These are phyloP conservation scores for Dictyophora rubrovolvata DNA, from an alignment of 768 basidiomycete genomes.

Conservation along the genomic window DNA sequence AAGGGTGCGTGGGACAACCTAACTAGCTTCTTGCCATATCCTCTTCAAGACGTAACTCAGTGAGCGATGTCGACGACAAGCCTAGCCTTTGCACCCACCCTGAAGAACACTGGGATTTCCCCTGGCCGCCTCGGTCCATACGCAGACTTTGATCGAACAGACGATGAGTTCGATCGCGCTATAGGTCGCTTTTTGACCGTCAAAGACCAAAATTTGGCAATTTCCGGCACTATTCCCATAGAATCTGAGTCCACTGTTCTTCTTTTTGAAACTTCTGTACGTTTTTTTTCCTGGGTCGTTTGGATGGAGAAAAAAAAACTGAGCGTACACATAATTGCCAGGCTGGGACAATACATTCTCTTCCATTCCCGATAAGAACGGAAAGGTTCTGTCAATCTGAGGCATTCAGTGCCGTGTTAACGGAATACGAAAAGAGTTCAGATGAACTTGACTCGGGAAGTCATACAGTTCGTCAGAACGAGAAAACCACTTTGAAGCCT, in stretches of 20 bases:
- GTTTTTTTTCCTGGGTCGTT: slow-evolving; percentile 11
- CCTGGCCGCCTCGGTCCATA: slow-evolving; percentile 1
- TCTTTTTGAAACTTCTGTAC: slow-evolving; percentile 72
- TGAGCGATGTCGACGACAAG: not conserved
- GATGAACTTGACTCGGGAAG: not conserved
- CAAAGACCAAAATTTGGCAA: slow-evolving; percentile 53
- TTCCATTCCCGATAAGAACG: slow-evolving; percentile 75
- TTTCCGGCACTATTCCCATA: slow-evolving; percentile 60
- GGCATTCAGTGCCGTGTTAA: slow-evolving; percentile 68
- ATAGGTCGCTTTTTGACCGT: slow-evolving; percentile 34
- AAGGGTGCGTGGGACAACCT: not conserved
- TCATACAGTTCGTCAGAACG: slow-evolving; percentile 12
- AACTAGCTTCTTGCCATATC: not conserved
- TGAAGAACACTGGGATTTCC: not conserved
- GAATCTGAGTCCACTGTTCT: slow-evolving; percentile 48
- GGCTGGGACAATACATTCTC: slow-evolving; percentile 70
- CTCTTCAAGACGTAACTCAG: not conserved
- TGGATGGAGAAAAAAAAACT: not conserved
- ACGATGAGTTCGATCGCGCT: slow-evolving; percentile 5
- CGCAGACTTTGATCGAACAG: not conserved
- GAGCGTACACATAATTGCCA: slow-evolving; percentile 18
- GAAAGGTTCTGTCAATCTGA: slow-evolving; percentile 59
- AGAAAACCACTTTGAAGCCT: slow-evolving; percentile 45
- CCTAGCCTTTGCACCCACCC: not conserved
- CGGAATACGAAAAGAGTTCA: slow-evolving; percentile 59